Evolutionary conservation across 1,284 basidiomycete species (phyloP).

Genomic region (Rhodotorula sp.): DNA sequence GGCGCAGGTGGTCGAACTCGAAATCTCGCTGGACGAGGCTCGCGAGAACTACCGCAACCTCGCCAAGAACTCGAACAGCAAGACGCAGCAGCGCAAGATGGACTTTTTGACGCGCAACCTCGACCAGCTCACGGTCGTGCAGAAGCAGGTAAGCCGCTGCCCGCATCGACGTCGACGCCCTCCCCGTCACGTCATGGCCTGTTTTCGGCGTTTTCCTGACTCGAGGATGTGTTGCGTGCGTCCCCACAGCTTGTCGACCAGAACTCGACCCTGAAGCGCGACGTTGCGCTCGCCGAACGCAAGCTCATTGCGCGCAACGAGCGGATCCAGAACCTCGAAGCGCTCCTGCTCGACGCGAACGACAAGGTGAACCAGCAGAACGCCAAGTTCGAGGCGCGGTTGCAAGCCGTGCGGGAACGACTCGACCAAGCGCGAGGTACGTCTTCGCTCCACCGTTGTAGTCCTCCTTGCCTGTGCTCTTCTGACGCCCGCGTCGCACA

Average conservation of each 20-base stretch:
- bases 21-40: slow-evolving; percentile 98
- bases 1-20: slow-evolving; percentile 98
- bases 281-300: slow-evolving; percentile 92
- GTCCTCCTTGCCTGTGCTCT: not conserved
- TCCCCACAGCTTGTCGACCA: slow-evolving; percentile 85
- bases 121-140: slow-evolving; percentile 90
- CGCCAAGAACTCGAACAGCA: slow-evolving; percentile 94
- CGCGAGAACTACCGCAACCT: slow-evolving; percentile 99
- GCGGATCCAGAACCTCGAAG: slow-evolving; percentile 93
- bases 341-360: slow-evolving; percentile 87
- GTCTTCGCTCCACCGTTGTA: slow-evolving; percentile 40
- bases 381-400: slow-evolving; percentile 89
- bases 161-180: too few relatives aligned
- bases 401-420: slow-evolving; percentile 86
- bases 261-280: slow-evolving; percentile 96
- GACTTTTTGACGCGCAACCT: slow-evolving; percentile 96
- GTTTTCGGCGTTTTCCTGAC: too few relatives aligned
- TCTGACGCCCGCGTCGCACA: not conserved
- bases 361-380: slow-evolving; percentile 85
- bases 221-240: too few relatives aligned
- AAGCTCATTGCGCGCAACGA: slow-evolving; percentile 95
- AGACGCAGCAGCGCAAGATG: slow-evolving; percentile 99
- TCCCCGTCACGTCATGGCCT: too few relatives aligned
- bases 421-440: slow-evolving; percentile 86
- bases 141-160: slow-evolving; percentile 74